These are phyloP conservation scores for Tilletia walkeri DNA, from an alignment of 1,284 basidiomycete species.

Conservation along the genomic window DNA sequence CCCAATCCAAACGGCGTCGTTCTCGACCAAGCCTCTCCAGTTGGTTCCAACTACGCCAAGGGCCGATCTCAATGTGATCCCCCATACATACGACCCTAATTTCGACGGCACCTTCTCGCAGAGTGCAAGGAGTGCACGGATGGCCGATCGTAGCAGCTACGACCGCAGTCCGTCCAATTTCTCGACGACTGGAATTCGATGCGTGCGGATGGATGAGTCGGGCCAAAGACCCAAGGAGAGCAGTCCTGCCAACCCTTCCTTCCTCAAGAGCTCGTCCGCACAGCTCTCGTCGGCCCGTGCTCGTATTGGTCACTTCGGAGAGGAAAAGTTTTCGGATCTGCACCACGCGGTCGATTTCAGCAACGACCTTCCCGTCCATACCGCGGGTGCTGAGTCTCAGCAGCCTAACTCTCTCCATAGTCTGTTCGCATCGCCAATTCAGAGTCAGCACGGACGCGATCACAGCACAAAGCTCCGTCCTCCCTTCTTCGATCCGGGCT, in stretches of 20 bases:
- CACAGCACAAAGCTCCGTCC: neutral
- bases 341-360: too few species aligned
- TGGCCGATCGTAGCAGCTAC: neutral
- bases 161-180: neutral
- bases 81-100: neutral
- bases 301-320: too few species aligned
- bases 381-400: too few species aligned
- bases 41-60: neutral
- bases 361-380: too few species aligned
- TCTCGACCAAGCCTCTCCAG: neutral
- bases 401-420: too few species aligned
- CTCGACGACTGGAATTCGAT: neutral
- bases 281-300: neutral
- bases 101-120: constrained; percentile 16
- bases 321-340: too few species aligned
- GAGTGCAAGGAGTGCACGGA: neutral
- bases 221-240: neutral
- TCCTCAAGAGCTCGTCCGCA: neutral
- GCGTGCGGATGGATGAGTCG: neutral
- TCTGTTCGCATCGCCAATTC: too few species aligned
- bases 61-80: neutral
- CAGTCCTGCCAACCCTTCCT: neutral
- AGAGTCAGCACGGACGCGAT: neutral
- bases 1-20: neutral
- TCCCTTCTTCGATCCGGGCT: neutral